A percentile compares a stretch with the other conserved stretches of the same genome.
phyloP scores from a whole-genome alignment of 176 grass and related monocot species.

The Carex parvula region DNA sequence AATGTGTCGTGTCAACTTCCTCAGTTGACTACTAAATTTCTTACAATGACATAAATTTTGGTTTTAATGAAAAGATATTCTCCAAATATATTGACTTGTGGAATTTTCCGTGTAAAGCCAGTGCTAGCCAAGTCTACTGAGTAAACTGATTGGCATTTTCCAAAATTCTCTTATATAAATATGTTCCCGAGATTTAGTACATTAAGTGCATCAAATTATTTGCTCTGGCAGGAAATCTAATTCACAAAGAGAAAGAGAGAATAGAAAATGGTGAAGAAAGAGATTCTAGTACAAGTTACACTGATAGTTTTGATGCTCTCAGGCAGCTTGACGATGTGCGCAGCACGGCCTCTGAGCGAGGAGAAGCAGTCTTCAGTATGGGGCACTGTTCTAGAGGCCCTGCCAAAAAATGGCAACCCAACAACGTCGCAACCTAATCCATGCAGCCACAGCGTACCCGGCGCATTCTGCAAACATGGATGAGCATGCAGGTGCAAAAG shows the following conservation, averaged over 20 bases:
- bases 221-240: background rate
- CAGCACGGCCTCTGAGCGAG: background rate
- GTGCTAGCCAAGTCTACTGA: background rate
- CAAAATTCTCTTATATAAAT: conserved; percentile 3
- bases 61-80: background rate
- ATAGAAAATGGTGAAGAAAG: conserved; percentile 25
- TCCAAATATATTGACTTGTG: background rate
- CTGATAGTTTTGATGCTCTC: background rate
- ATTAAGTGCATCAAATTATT: background rate
- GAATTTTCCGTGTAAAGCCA: background rate
- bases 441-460: background rate
- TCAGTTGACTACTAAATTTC: background rate
- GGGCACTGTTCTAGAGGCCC: background rate
- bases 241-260: background rate
- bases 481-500: background rate
- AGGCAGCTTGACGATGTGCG: background rate
- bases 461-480: background rate
- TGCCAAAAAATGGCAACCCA: background rate
- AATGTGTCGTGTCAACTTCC: background rate
- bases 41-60: background rate
- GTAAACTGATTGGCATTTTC: background rate
- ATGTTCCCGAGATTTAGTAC: background rate
- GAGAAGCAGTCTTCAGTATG: background rate
- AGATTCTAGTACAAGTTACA: conserved; percentile 10
- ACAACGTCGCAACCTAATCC: background rate